A percentile compares a stretch with the other conserved stretches of the same genome.
phyloP scores from a whole-genome alignment of 2,329 filamentous ascomycete species.

The Xylariaceae sp. region DNA sequence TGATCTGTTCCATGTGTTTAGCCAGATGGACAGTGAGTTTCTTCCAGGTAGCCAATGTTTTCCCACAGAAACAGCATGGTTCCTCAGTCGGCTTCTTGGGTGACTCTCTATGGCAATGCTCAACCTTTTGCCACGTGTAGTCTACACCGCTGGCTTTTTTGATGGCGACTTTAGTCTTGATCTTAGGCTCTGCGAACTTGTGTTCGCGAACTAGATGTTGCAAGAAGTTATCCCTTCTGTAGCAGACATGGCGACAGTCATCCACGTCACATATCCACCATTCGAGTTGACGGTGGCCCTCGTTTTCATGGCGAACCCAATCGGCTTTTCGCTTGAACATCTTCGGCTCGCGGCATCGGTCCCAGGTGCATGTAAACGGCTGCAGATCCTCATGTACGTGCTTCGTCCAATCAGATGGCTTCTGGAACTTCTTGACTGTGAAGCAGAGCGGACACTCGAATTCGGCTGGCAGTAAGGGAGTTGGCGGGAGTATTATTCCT shows the following conservation, averaged over 20 bases:
- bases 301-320: constrained; percentile 92
- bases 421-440: constrained; percentile 75
- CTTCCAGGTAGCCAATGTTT: constrained; percentile 78
- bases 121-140: constrained; percentile 70
- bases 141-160: constrained; percentile 55
- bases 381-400: constrained; percentile 92
- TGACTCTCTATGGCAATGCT: constrained; percentile 70
- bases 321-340: constrained; percentile 94
- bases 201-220: constrained; percentile 90
- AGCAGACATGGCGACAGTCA: constrained; percentile 78
- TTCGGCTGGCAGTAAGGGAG: constrained; percentile 70
- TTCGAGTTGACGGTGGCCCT: constrained; percentile 81
- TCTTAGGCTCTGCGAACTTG: constrained; percentile 75
- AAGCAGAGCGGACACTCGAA: constrained; percentile 90
- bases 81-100: constrained; percentile 62
- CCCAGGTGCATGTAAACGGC: constrained; percentile 89
- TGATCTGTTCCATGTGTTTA: constrained; percentile 91
- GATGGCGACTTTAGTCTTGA: constrained; percentile 66
- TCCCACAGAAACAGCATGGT: constrained; percentile 82
- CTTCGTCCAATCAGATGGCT: constrained; percentile 95
- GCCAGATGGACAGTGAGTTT: constrained; percentile 89
- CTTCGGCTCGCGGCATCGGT: constrained; percentile 74
- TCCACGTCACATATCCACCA: constrained; percentile 83
- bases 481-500: constrained; percentile 78
- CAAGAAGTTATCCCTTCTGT: constrained; percentile 85